These are phyloP conservation scores for Coemansia sp. DNA, from an alignment of 192 early-diverging fungal genomes.

Conservation along the genomic window DNA sequence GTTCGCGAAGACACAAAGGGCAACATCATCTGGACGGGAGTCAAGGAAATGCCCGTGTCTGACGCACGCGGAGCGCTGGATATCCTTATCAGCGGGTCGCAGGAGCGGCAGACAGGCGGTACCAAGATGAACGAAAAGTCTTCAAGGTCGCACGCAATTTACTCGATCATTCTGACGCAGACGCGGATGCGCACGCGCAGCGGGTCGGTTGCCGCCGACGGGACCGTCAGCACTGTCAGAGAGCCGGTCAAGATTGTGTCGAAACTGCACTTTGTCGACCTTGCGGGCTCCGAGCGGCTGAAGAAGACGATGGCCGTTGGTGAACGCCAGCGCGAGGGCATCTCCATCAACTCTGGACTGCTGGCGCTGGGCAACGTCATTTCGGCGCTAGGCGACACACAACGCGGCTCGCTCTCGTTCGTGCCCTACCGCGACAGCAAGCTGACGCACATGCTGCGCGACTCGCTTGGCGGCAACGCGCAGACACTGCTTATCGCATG, in stretches of 20 bases:
- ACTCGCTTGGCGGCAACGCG: conserved; percentile 92
- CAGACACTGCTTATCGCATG: conserved; percentile 96
- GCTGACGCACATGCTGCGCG: conserved; percentile 93
- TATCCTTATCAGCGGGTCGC: conserved; percentile 68
- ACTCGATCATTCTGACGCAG: conserved; percentile 85
- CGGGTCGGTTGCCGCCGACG: conserved; percentile 2
- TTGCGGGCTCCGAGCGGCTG: conserved; percentile 95
- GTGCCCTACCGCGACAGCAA: conserved; percentile 98
- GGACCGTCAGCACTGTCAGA: conserved; percentile 14
- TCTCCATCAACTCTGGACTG: conserved; percentile 94
- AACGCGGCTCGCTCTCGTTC: conserved; percentile 60
- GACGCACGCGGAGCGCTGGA: conserved; percentile 72
- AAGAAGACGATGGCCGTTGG: conserved; percentile 93
- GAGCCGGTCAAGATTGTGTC: conserved; percentile 68
- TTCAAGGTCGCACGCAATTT: conserved; percentile 96
- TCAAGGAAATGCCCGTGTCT: conserved; percentile 72
- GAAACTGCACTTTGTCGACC: conserved; percentile 98
- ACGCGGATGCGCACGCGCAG: conserved; percentile 48
- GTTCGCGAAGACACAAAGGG: conserved; percentile 87
- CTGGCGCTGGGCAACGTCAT: conserved; percentile 98
- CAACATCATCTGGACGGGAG: conserved; percentile 83
- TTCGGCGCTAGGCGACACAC: conserved; percentile 85
- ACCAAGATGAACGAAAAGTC: conserved; percentile 98
- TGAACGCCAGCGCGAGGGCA: conserved; percentile 93
- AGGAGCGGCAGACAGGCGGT: conserved; percentile 83